Base-by-base conservation (phyloP, 148 eudicot species). In the Fagopyrum esculentum region DNA sequence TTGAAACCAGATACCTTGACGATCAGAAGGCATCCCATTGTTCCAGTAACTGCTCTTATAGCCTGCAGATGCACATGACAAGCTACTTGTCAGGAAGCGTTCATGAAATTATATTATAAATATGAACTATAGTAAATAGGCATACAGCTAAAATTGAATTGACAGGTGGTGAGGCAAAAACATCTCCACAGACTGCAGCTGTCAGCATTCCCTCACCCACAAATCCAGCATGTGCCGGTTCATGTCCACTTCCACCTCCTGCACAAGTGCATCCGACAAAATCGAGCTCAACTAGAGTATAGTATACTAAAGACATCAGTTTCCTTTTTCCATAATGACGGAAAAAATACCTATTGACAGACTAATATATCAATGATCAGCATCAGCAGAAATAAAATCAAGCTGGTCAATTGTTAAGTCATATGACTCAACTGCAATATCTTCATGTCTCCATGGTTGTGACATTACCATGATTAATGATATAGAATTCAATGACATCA, bases 191-290 rank as follows among this genome's bases (percentile, higher is more conserved):
- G 40, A 95, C 88, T 52, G 98, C 97, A 74, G 98, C 97, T 45
- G 96, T 89, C 84, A 95, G 87, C 98, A 95, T 95, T 73, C 98
- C 98, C 78, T 94, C 91, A 72, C 97, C 98, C 29, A 94, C 98
- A 87, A 83, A 95, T 77, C 97, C 97, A 82, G 97, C 94, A 77
- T 95, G 97, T 78, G 97, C 97, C 52, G 98, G 98, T 86, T 94
- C 98, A 78, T 94, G 98, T 63, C 98, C 98, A 83, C 97, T 92
- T 79, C 98, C 98, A 79, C 98, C 98, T 57, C 98, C 98, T 94
- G 85, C 61, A 80, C 68, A 72, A 56, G 45, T 61, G 77, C 19
- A 60, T 74, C 45, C 16, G 35, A 17, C 22, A 51, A 40, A 3
- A 6, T n/a, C 46, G 12, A 66, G 46, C 17, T 66, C 71, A 66